Conservation (phyloP, 2,329 filamentous ascomycete species). For the Aspergillus cejpii region DNA sequence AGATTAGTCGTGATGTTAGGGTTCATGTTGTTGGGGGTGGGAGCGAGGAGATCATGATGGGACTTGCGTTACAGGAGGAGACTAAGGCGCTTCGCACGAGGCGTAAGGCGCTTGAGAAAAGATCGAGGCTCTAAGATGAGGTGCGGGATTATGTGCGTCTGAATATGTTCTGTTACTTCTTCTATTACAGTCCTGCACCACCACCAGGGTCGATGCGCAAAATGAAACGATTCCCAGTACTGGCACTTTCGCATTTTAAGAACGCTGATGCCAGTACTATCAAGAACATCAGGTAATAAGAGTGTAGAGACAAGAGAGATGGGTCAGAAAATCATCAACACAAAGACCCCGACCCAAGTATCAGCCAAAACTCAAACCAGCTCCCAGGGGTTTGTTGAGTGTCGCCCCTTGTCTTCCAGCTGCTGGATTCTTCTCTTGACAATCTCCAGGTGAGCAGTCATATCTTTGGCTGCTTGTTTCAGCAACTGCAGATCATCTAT, state of each 20-base stretch:
- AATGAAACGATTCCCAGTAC: no score
- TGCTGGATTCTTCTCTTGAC: not conserved
- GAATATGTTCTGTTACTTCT: not conserved
- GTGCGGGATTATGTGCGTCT: not conserved
- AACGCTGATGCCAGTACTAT: no score
- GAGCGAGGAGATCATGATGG: slow-evolving; percentile 38
- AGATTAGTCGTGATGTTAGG: slow-evolving; percentile 48
- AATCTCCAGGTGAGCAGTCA: not conserved
- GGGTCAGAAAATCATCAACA: no score
- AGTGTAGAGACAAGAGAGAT: no score
- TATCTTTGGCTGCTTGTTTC: slow-evolving; percentile 1
- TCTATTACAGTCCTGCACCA: no score
- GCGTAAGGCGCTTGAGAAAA: slow-evolving; percentile 23
- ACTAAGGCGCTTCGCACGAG: slow-evolving; percentile 27
- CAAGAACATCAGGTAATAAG: no score
- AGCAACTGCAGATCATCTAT: slow-evolving; percentile 6
- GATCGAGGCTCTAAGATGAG: slow-evolving; percentile 19
- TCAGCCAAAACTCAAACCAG: not conserved
- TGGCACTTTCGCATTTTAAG: no score
- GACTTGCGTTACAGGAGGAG: slow-evolving; percentile 30
- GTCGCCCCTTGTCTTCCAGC: not conserved
- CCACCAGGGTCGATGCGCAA: not conserved
- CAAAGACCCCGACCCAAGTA: no score
- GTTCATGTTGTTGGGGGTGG: slow-evolving; percentile 42
- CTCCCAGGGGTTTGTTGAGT: not conserved